Conservation (phyloP, 1,284 basidiomycete species). For the Lignosus rhinocerotis region DNA sequence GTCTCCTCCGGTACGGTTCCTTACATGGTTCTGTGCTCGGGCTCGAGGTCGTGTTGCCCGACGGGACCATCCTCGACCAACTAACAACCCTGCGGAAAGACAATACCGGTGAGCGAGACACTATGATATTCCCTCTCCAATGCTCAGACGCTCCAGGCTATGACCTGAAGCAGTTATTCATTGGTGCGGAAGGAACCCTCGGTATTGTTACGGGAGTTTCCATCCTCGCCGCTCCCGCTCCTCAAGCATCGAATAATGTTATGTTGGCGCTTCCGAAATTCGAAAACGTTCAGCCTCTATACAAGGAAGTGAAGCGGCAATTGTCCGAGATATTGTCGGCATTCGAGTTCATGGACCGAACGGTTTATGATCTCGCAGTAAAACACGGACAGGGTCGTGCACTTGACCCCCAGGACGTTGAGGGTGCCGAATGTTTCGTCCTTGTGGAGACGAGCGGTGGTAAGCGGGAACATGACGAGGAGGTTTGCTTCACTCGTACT, state of each 20-base stretch:
- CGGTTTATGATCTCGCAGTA: slow-evolving; percentile 84
- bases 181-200: slow-evolving; percentile 95
- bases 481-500: slow-evolving; percentile 49
- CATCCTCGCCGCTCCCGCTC: slow-evolving; percentile 91
- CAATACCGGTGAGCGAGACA: slow-evolving; percentile 78
- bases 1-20: slow-evolving; percentile 93
- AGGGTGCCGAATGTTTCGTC: slow-evolving; percentile 87
- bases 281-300: slow-evolving; percentile 73
- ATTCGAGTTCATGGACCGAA: slow-evolving; percentile 95
- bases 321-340: slow-evolving; percentile 97
- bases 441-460: slow-evolving; percentile 95
- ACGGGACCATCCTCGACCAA: slow-evolving; percentile 93
- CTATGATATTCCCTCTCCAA: not conserved
- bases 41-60: slow-evolving; percentile 95
- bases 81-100: slow-evolving; percentile 90
- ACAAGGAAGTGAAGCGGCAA: slow-evolving; percentile 67
- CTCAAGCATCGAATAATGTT: slow-evolving; percentile 79
- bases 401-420: slow-evolving; percentile 66
- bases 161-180: slow-evolving; percentile 98
- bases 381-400: slow-evolving; percentile 73
- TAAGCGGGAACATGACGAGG: slow-evolving; percentile 92
- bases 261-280: slow-evolving; percentile 76
- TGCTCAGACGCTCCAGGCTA: slow-evolving; percentile 64
- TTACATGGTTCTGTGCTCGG: slow-evolving; percentile 95
- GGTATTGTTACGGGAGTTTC: slow-evolving; percentile 96